Base-by-base conservation (phyloP, 108 stramenopile genomes). In the Schizochytrium sp. region DNA sequence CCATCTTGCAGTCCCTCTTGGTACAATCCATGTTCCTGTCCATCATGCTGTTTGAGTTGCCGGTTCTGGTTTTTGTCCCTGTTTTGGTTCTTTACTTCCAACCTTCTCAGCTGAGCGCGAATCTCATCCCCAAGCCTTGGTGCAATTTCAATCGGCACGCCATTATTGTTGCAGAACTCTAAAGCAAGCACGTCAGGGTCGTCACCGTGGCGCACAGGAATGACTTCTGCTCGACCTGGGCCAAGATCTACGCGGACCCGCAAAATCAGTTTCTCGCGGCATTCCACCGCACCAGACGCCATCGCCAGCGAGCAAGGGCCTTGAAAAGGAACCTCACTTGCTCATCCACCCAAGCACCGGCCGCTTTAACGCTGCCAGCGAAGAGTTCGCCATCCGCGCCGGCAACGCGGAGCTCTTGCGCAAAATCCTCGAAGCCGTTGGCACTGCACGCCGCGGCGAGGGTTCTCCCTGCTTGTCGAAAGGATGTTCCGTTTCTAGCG, bases 141-240 rank as follows among this genome's bases (percentile, higher is more conserved):
- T 5, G 53, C 76, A 0, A 55, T n/a, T 7, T 38, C 28, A 17
- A 40, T 5, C 0, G 76, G 53, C 47, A 83, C 50, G 15, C 28
- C 10, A 17, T 83, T 38, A 10, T 40, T n/a, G 17, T 7, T 40
- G 47, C 76, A 83, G 53, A 83, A 83, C 17, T 5, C 53, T 38
- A 10, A 10, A n/a, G 76, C 76, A 10, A 83, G 53, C 28, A 4
- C 28, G 38, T 5, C 76, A 8, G 76, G 76, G 76, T 83, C 76
- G 76, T 83, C 76, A n/a, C 76, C 76, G 10, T 83, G 50, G 45
- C 53, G 76, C 28, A 83, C 76, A n/a, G 49, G 50, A 40, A 83
- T 83, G n/a, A 17, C 28, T 10, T 28, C 28, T 7, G 47, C 50
- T 13, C 28, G 50, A 5, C 28, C 28, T n/a, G 76, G 50, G 76